A percentile compares a stretch with the other conserved stretches of the same genome.
phyloP scores from a whole-genome alignment of 805 yeast genomes.

The Pichia nanzhaoensis region DNA sequence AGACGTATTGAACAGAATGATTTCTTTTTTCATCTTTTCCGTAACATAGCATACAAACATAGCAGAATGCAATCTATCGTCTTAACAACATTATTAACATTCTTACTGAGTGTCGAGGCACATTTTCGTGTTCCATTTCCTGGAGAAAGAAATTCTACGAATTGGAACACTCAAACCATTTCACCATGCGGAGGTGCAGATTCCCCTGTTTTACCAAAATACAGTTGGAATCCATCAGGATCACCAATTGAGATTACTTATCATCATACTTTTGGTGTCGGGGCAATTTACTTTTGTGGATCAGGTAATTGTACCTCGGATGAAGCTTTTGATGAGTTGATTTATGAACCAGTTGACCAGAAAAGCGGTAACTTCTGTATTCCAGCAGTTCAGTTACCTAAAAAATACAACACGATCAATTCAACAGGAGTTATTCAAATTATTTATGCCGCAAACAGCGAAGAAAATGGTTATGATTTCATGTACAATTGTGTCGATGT shows the following conservation, averaged over 20 bases:
- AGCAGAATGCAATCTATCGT: too few species aligned
- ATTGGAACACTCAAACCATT: constrained; percentile 23
- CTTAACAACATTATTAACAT: constrained; percentile 1
- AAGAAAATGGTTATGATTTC: constrained; percentile 17
- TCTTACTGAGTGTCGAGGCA: constrained; percentile 17
- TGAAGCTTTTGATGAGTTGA: constrained; percentile 21
- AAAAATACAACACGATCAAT: constrained; percentile 16
- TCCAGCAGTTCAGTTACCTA: constrained; percentile 24
- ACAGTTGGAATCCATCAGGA: constrained; percentile 27
- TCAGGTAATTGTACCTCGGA: too few species aligned
- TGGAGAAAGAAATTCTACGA: constrained; percentile 29
- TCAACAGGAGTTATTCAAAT: constrained; percentile 28
- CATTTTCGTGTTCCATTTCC: constrained; percentile 29
- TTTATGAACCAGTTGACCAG: constrained; percentile 23
- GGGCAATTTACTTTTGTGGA: constrained; percentile 27
- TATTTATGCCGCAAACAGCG: constrained; percentile 18
- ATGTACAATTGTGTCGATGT: constrained; percentile 30
- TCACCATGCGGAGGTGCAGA: constrained; percentile 31
- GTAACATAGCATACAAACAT: too few species aligned
- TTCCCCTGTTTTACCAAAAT: constrained; percentile 28
- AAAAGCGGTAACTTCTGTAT: constrained; percentile 26
- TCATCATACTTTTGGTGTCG: constrained; percentile 21
- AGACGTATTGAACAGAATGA: too few species aligned
- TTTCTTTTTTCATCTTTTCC: too few species aligned
- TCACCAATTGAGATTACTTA: constrained; percentile 20